These are phyloP conservation scores for Talaromyces piceae DNA, from an alignment of 2,329 filamentous ascomycete genomes.

Conservation along the genomic window DNA sequence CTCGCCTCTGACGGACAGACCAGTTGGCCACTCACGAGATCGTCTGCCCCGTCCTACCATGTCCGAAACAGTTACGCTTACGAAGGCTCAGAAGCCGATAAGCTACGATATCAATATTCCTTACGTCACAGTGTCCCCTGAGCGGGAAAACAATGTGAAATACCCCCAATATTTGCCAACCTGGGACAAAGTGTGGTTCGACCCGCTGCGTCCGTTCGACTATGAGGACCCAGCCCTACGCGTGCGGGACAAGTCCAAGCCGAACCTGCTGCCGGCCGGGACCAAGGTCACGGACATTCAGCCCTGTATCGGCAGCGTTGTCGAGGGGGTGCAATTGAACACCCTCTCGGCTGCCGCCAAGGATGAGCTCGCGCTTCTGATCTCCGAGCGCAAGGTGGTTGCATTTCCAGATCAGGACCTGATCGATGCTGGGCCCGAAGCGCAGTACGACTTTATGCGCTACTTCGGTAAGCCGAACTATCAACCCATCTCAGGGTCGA, in stretches of 20 bases:
- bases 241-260: conserved; percentile 33
- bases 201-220: conserved; percentile 38
- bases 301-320: conserved; percentile 35
- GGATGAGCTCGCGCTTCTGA: conserved; percentile 53
- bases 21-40: conserved; percentile 5
- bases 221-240: conserved; percentile 42
- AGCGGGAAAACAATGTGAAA: conserved; percentile 29
- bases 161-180: conserved; percentile 42
- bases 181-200: conserved; percentile 43
- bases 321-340: conserved; percentile 42
- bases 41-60: conserved; percentile 9
- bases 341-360: conserved; percentile 41
- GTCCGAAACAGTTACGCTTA: conserved; percentile 13
- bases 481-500: conserved; percentile 37
- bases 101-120: conserved; percentile 44
- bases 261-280: conserved; percentile 26
- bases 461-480: conserved; percentile 42
- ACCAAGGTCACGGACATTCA: conserved; percentile 33
- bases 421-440: conserved; percentile 36
- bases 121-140: conserved; percentile 37
- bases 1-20: conserved; percentile 2
- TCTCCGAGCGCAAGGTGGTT: conserved; percentile 57
- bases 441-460: conserved; percentile 38
- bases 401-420: conserved; percentile 48
- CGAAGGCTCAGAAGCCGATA: conserved; percentile 25